Evolutionary conservation across 2,329 filamentous ascomycete species (phyloP), one percentile per base, ranked within the genome.

Genomic region (Chaetomiaceae sp.): DNA sequence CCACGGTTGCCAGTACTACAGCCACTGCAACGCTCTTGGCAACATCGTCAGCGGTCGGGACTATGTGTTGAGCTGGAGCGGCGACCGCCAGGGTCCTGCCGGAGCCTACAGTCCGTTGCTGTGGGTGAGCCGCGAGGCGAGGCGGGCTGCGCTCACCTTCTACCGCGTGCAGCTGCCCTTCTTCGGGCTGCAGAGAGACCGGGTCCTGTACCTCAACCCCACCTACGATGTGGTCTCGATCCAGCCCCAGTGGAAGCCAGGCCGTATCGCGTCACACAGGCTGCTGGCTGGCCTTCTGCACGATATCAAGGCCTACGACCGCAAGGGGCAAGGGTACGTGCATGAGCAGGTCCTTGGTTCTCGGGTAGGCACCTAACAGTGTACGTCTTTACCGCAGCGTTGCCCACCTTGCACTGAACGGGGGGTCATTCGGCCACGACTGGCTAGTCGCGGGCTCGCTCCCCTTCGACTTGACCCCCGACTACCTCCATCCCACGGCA

Each of bases 241-340:
- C 44, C 37, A n/a, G 35, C 31, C 42, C 10, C 38, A 27, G 17
- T 27, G 25, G 6, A 27, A 27, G 25, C 25, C 25, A 27, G 25
- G 25, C 25, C 25, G 12, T 12, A 12, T 12, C 25, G 25, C 14
- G 30, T 33, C 7, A 33, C 30, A 33, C 7, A 33, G 9, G 10
- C 30, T 44, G 4, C 30, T 56, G 2, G 48, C 33, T 3, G 54
- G 54, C 54, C 50, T 56, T 19, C 23, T 54, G 5, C 47, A 51
- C 40, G 55, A 57, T 19, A 16, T 49, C 7, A 55, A 42, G 40
- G 51, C 55, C n/a, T 53, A 52, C 31, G 55, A 57, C 35, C 40
- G 20, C 30, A 57, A 55, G 30, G 33, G 47, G 23, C 21, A 48
- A 50, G 53, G 53, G 53, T 53, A 39, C 4, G 16, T 43, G 21